A percentile compares a stretch with the other conserved stretches of the same genome.
Evolutionary conservation across 306 rosid genomes (phyloP).

Genomic region (Fragaria ananassa): DNA sequence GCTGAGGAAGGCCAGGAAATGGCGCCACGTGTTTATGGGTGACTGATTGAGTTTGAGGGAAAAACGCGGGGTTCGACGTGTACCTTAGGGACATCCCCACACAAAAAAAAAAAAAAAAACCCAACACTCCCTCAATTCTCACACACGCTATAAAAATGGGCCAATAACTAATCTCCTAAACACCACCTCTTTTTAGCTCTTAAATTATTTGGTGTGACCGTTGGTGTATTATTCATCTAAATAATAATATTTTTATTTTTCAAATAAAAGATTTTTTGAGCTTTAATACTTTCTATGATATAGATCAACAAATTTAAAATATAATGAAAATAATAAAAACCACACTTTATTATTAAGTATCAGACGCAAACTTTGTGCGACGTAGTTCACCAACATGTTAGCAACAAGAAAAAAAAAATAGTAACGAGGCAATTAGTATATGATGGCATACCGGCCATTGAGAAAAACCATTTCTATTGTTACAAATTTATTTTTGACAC

Average conservation of each 20-base stretch:
- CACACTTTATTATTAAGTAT: too few relatives aligned
- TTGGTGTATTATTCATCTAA: neutral
- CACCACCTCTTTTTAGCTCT: neutral
- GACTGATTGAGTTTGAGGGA: conserved; percentile 29
- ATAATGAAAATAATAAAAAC: neutral
- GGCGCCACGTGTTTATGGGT: conserved; percentile 53
- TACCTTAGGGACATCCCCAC: conserved; percentile 19
- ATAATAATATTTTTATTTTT: neutral
- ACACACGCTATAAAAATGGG: conserved; percentile 19
- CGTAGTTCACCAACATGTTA: neutral
- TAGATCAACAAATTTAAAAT: too few relatives aligned
- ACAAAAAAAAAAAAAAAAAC: neutral
- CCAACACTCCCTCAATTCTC: neutral
- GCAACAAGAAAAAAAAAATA: neutral
- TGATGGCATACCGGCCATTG: too few relatives aligned
- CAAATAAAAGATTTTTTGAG: neutral
- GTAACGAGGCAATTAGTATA: neutral
- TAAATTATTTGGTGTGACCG: conserved; percentile 1
- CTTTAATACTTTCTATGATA: neutral
- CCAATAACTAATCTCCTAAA: conserved; percentile 32
- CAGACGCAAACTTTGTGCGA: too few relatives aligned
- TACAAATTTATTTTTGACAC: too few relatives aligned
- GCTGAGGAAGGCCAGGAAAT: conserved; percentile 6
- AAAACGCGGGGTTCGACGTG: conserved; percentile 79
- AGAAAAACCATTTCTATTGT: too few relatives aligned